Conservation (phyloP, 2,329 filamentous ascomycete species). For the Hymenoscyphus fructigenus region DNA sequence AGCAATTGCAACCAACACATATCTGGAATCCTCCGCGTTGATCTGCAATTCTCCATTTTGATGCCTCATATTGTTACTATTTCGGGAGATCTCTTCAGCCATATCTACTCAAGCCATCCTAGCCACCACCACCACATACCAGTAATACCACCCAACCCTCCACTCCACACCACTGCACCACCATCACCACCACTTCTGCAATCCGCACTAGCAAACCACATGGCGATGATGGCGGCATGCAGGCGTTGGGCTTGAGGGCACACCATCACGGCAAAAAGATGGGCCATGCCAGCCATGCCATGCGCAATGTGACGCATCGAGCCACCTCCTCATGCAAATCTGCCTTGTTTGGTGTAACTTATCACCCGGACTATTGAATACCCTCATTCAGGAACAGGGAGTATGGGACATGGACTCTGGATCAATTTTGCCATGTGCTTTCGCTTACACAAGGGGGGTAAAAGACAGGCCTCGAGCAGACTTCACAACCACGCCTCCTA, state of each 20-base stretch:
- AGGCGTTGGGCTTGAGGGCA: not conserved
- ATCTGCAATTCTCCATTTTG: not conserved
- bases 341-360: constrained; percentile 12
- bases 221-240: constrained; percentile 8
- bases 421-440: constrained; percentile 3
- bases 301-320: constrained; percentile 7
- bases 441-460: not conserved
- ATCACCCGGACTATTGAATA: constrained; percentile 11
- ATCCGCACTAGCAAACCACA: constrained; percentile 1
- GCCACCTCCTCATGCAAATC: constrained; percentile 1
- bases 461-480: not conserved
- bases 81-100: constrained; percentile 2
- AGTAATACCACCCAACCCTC: no score
- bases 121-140: constrained; percentile 3
- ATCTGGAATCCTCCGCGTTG: constrained; percentile 1
- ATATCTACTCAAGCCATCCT: not conserved
- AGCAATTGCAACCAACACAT: not conserved
- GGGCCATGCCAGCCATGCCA: not conserved
- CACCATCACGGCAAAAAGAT: not conserved
- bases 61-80: constrained; percentile 12
- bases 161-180: not conserved
- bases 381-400: constrained; percentile 1
- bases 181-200: not conserved
- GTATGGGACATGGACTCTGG: not conserved
- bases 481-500: not conserved